phyloP scores from a whole-genome alignment of 2,329 filamentous ascomycete genomes.

The Paraphoma sp. region DNA sequence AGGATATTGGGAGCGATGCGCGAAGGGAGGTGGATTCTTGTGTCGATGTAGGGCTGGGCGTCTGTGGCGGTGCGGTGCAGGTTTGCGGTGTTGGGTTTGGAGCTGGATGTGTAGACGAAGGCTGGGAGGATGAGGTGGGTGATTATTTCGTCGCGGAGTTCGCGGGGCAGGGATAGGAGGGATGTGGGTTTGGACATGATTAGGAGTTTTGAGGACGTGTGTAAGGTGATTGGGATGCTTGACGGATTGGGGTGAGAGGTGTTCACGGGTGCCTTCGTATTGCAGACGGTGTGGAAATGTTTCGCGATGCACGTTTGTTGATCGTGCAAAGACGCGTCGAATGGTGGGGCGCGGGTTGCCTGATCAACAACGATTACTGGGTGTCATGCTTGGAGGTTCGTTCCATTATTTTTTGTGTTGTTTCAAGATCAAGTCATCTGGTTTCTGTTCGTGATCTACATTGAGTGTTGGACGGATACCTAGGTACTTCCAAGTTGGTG shows the following conservation, averaged over 20 bases:
- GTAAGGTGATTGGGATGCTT: not conserved
- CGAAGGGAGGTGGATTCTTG: conserved; percentile 34
- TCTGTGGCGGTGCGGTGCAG: conserved; percentile 12
- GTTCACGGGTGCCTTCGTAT: no score
- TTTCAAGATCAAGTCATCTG: no score
- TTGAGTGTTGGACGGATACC: no score
- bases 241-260: not conserved
- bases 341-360: not conserved
- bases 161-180: conserved; percentile 31
- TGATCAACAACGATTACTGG: not conserved
- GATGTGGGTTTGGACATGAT: not conserved
- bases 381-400: not conserved
- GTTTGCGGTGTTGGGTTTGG: conserved; percentile 14
- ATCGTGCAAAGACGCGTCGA: not conserved
- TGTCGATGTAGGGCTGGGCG: conserved; percentile 28
- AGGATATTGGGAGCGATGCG: conserved; percentile 27
- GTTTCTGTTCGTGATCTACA: no score
- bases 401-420: no score
- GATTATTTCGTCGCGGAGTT: conserved; percentile 37
- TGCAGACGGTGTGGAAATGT: not conserved
- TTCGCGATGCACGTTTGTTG: not conserved
- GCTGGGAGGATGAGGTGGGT: conserved; percentile 22
- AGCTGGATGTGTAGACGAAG: conserved; percentile 32
- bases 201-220: not conserved
- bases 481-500: no score